Evolutionary conservation across 768 basidiomycete species (phyloP).

Genomic region (Boletus tylopilopsis): DNA sequence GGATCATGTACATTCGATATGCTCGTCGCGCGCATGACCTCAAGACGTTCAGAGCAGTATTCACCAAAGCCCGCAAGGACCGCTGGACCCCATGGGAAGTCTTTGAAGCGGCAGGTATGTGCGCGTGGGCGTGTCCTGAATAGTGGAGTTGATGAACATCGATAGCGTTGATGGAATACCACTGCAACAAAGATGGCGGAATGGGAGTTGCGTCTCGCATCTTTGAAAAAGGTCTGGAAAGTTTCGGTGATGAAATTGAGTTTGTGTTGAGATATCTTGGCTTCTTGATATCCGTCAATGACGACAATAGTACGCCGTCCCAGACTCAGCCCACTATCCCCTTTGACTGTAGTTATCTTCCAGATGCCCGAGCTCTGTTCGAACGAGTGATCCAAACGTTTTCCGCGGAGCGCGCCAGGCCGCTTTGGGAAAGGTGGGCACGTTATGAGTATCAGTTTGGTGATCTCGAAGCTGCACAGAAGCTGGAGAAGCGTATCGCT

Average conservation of each 20-base stretch:
- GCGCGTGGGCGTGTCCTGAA: neutral
- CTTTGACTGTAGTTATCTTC: conserved; percentile 2
- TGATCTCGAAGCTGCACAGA: conserved; percentile 83
- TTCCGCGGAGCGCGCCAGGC: conserved; percentile 70
- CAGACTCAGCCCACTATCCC: neutral
- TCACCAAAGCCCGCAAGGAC: conserved; percentile 76
- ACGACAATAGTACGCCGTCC: conserved; percentile 78
- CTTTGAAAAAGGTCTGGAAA: conserved; percentile 89
- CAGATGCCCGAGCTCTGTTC: conserved; percentile 95
- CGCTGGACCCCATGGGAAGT: conserved; percentile 86
- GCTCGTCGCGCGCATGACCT: conserved; percentile 84
- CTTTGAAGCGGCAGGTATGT: conserved; percentile 83
- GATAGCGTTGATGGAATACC: conserved; percentile 91
- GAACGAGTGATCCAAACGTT: conserved; percentile 83
- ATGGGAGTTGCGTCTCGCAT: conserved; percentile 80
- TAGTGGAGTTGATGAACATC: conserved; percentile 6
- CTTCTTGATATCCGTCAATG: conserved; percentile 92
- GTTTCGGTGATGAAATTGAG: conserved; percentile 76
- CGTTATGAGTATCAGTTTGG: conserved; percentile 94
- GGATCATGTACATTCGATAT: conserved; percentile 93
- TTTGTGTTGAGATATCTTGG: conserved; percentile 87
- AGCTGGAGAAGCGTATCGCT: conserved; percentile 84
- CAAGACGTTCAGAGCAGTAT: conserved; percentile 71
- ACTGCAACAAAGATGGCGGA: conserved; percentile 73
- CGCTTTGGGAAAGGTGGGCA: conserved; percentile 95